Base-by-base conservation (phyloP, 345 rosid species). In the Citrus medica region DNA sequence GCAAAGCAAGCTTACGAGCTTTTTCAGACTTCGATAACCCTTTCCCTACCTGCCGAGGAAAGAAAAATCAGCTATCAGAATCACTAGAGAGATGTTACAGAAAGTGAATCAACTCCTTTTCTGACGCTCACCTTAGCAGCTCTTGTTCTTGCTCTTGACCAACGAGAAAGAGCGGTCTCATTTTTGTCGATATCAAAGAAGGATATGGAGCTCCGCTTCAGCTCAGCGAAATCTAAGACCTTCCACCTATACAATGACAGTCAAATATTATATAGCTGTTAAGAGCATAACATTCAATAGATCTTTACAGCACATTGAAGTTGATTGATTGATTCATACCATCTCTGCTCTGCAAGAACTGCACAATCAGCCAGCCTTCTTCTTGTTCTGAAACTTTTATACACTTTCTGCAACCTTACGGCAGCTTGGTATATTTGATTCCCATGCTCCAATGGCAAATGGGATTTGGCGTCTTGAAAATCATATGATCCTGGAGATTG, bases 351-450 rank as follows among this genome's bases (percentile, higher is more conserved):
- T 65, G 85, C 99, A 16, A 91, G 82, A 75, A 95, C 97, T 16
- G 97, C 99, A 71, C 98, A 93, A 84, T 95, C 98, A 60, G 99
- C 98, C 51, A 95, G 86, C 87, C 85, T 90, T 81, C 99, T 88
- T 76, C 98, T 87, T 37, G 96, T 95, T 74, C 99, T 86, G 79
- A 95, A 95, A 79, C 98, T 95, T 80, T 89, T 92, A 75, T 95
- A 95, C 40, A 95, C 98, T 78, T 92, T 95, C 87, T 95, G 98
- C 86, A 95, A 82, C 91, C 80, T 91, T 22, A 89, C 63, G 21
- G 97, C 98, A 48, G 98, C 99, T 69, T 88, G 85, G 80, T 85
- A 61, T 80, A 79, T 80, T 33, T 24, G 79, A 33, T 71, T 53
- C 77, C 88, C 1, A 35, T 60, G 66, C n/a, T 37, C 67, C 51